Conservation (phyloP, 345 rosid species). For the Citrus sinensis region DVS_A1.0 CM039162.1:20085001-20085500, state of each 20-base stretch:
- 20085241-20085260: slow-evolving; percentile 69
- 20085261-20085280: slow-evolving; percentile 48
- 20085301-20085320: slow-evolving; percentile 42
- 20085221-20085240: slow-evolving; percentile 61
- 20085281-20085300: slow-evolving; percentile 48
- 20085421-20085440: no score
- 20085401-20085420: no score
- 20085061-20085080: slow-evolving; percentile 39
- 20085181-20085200: slow-evolving; percentile 68
- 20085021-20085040: background rate
- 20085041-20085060: slow-evolving; percentile 16
- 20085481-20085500: no score
- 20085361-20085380: no score
- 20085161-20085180: slow-evolving; percentile 68
- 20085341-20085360: background rate
- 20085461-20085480: no score
- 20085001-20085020: background rate
- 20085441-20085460: no score
- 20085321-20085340: background rate
- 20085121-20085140: slow-evolving; percentile 51
- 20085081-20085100: slow-evolving; percentile 34
- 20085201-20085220: slow-evolving; percentile 73
- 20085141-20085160: slow-evolving; percentile 50
- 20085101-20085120: slow-evolving; percentile 75
- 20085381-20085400: no score